Evolutionary conservation across 495 filamentous ascomycete species (phyloP).

Genomic region (Penicillium manginii): DNA sequence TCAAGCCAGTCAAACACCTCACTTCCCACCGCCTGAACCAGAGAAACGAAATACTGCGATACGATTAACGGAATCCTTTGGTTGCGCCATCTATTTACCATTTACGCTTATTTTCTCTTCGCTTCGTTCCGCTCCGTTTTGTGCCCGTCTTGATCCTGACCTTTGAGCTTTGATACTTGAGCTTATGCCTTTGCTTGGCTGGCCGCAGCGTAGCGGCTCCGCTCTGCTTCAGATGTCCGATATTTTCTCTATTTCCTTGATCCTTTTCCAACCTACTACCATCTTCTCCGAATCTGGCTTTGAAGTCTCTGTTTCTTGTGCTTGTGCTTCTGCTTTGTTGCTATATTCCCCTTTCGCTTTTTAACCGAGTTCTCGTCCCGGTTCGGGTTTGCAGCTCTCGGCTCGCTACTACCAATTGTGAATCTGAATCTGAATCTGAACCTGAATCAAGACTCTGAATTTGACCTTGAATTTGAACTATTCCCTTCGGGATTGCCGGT

Average conservation of each 20-base stretch:
- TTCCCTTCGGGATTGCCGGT: no score
- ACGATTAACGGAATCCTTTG: conserved; percentile 24
- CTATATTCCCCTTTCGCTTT: conserved; percentile 40
- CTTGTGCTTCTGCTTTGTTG: conserved; percentile 16
- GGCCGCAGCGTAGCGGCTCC: neutral
- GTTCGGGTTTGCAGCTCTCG: conserved; percentile 7
- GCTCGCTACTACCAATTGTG: conserved; percentile 9
- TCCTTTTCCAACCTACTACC: neutral
- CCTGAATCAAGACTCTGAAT: no score
- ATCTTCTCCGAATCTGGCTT: conserved; percentile 1
- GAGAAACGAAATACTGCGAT: conserved; percentile 25
- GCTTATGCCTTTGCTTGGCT: neutral
- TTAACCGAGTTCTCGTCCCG: conserved; percentile 15
- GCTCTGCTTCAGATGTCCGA: neutral
- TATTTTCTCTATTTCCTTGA: conserved; percentile 6
- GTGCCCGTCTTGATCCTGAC: neutral
- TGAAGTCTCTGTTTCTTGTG: conserved; percentile 8
- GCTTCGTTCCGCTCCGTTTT: neutral
- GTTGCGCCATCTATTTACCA: conserved; percentile 13
- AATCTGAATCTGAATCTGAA: neutral
- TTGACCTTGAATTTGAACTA: no score
- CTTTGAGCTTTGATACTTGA: neutral
- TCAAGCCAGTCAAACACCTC: neutral
- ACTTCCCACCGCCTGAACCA: neutral
- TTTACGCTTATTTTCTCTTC: neutral